Evolutionary conservation across 1,284 basidiomycete species (phyloP).

Genomic region (Hemileccinum hortonii): DNA sequence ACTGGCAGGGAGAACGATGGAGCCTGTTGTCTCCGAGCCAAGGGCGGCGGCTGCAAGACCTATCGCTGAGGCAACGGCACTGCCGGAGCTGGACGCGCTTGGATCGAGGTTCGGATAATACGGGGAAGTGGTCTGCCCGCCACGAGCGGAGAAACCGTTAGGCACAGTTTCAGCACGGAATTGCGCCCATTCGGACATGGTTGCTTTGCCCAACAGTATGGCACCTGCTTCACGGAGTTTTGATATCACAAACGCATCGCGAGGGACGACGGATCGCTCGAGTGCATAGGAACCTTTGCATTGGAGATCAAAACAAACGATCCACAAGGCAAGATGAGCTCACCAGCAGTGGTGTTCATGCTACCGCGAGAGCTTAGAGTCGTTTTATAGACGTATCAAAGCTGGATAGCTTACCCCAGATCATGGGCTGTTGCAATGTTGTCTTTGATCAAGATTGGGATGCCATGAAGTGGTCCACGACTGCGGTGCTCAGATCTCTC

Average conservation of each 20-base stretch:
- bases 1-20: conserved; percentile 44
- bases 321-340: neutral
- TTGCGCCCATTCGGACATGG: conserved; percentile 50
- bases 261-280: conserved; percentile 56
- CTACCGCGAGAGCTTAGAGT: conserved; percentile 30
- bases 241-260: conserved; percentile 63
- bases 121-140: conserved; percentile 50
- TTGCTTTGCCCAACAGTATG: conserved; percentile 53
- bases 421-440: conserved; percentile 30
- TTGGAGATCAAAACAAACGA: neutral
- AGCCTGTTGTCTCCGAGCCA: conserved; percentile 56
- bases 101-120: conserved; percentile 53
- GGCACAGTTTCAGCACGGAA: conserved; percentile 43
- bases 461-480: conserved; percentile 62
- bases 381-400: neutral
- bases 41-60: conserved; percentile 50
- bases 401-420: conserved; percentile 40
- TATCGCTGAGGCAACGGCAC: conserved; percentile 47
- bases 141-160: conserved; percentile 51
- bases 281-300: conserved; percentile 53
- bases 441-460: conserved; percentile 58
- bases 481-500: conserved; percentile 49
- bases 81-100: conserved; percentile 52
- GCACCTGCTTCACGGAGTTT: conserved; percentile 56
- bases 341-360: conserved; percentile 60